phyloP scores from a whole-genome alignment of 2,329 filamentous ascomycete species.

The Dendrostoma leiphaemia region DNA sequence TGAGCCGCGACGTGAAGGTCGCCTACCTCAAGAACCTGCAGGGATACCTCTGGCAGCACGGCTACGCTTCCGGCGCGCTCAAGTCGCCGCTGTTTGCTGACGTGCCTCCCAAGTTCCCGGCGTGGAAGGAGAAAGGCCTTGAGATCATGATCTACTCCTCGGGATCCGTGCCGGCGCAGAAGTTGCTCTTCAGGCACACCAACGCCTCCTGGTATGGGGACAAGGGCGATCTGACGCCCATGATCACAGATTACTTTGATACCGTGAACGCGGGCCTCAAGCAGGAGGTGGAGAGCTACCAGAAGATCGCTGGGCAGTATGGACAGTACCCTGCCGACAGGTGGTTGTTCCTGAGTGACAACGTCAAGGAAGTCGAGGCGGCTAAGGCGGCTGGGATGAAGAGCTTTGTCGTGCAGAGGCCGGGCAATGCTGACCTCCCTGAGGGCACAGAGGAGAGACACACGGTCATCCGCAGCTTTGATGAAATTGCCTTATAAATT shows the following conservation, averaged over 20 bases:
- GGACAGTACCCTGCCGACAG: slow-evolving; percentile 45
- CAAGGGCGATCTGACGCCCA: slow-evolving; percentile 55
- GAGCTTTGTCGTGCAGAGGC: slow-evolving; percentile 60
- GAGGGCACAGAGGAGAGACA: slow-evolving; percentile 32
- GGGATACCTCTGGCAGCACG: slow-evolving; percentile 74
- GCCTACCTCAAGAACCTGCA: slow-evolving; percentile 78
- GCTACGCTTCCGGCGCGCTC: slow-evolving; percentile 68
- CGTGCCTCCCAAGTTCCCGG: slow-evolving; percentile 60
- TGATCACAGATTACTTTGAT: slow-evolving; percentile 71
- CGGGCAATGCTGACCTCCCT: slow-evolving; percentile 67
- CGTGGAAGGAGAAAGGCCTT: slow-evolving; percentile 56
- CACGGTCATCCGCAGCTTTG: slow-evolving; percentile 31
- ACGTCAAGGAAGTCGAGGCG: slow-evolving; percentile 66
- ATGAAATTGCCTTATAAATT: slow-evolving; percentile 21
- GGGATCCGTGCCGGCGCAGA: slow-evolving; percentile 77
- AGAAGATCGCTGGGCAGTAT: slow-evolving; percentile 54
- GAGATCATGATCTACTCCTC: slow-evolving; percentile 77
- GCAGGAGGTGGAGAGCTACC: slow-evolving; percentile 65
- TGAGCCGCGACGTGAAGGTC: slow-evolving; percentile 70
- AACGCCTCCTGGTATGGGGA: slow-evolving; percentile 37
- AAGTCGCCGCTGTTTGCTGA: slow-evolving; percentile 73
- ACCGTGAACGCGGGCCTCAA: slow-evolving; percentile 79
- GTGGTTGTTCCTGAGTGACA: slow-evolving; percentile 82
- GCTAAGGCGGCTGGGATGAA: slow-evolving; percentile 63
- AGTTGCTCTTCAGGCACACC: slow-evolving; percentile 72